These are phyloP conservation scores for Moesziomyces antarcticus DNA, from an alignment of 1,284 basidiomycete species.

Conservation along the genomic window DNA sequence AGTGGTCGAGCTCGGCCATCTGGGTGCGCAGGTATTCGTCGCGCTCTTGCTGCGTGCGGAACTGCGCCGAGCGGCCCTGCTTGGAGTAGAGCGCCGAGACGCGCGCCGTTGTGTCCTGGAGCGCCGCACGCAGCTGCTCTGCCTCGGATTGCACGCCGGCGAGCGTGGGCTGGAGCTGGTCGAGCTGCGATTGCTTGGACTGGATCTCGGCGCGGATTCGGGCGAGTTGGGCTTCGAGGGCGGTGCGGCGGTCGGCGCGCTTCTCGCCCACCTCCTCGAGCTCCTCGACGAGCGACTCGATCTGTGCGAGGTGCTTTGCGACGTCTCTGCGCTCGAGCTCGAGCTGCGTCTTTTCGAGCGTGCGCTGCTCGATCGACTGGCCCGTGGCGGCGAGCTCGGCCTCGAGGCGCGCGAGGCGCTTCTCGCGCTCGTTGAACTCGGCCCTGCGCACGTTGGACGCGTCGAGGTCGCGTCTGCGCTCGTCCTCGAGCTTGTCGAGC, in stretches of 20 bases:
- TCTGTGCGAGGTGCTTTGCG: conserved; percentile 77
- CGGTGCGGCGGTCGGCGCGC: conserved; percentile 67
- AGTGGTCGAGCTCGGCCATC: conserved; percentile 49
- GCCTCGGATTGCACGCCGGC: conserved; percentile 74
- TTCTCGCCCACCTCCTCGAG: conserved; percentile 71
- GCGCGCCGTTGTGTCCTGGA: conserved; percentile 57
- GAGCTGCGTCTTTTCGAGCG: conserved; percentile 77
- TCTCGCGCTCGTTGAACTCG: conserved; percentile 84
- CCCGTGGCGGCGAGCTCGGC: conserved; percentile 78
- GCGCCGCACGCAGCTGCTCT: conserved; percentile 73
- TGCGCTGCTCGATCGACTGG: conserved; percentile 78
- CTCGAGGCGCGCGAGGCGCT: conserved; percentile 77
- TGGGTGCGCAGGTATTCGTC: conserved; percentile 59
- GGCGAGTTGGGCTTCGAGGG: conserved; percentile 76
- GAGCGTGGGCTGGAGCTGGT: conserved; percentile 76
- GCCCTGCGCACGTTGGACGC: conserved; percentile 81
- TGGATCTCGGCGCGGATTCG: conserved; percentile 43
- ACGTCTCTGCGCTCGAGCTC: conserved; percentile 75
- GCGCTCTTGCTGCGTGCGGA: conserved; percentile 55
- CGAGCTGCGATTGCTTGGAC: conserved; percentile 41
- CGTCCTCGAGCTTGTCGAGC: conserved; percentile 78
- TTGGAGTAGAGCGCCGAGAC: conserved; percentile 61
- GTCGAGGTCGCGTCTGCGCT: conserved; percentile 80
- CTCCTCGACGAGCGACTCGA: conserved; percentile 79
- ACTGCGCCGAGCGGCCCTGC: conserved; percentile 61